Percentiles rank a stretch among this genome's conserved stretches.
These are phyloP conservation scores for Galeopsis tetrahit DNA, from an alignment of 257 asterid species.

Conservation along the genomic window DNA sequence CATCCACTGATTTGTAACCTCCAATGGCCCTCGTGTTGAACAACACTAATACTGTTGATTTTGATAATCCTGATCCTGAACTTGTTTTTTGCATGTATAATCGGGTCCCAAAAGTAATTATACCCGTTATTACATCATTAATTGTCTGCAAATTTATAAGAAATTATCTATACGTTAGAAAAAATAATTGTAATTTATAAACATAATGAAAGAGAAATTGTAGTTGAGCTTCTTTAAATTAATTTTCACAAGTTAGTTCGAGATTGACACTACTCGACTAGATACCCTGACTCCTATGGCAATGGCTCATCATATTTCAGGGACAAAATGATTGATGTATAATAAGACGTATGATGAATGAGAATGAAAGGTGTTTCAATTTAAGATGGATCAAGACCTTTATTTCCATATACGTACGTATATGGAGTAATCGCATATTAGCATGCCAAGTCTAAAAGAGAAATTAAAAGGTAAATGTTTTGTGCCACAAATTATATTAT, in stretches of 20 bases:
- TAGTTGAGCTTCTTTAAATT: no score
- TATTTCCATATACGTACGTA: neutral
- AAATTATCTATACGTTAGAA: neutral
- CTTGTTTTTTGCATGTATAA: constrained; percentile 57
- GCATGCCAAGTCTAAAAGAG: neutral
- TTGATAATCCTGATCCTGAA: constrained; percentile 34
- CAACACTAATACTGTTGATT: constrained; percentile 54
- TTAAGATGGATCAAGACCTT: neutral
- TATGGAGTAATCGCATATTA: neutral
- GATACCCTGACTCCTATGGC: no score
- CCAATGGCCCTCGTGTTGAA: constrained; percentile 62
- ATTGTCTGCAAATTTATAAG: constrained; percentile 44
- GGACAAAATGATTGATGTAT: neutral
- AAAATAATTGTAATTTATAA: neutral
- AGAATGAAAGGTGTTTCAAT: neutral
- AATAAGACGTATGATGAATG: neutral
- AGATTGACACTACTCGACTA: no score
- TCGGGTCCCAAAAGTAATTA: constrained; percentile 55
- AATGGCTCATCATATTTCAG: no score
- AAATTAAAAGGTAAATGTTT: no score
- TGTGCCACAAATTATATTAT: no score
- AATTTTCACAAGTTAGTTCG: no score
- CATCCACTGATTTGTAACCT: constrained; percentile 68
- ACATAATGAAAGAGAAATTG: no score
- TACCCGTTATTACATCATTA: constrained; percentile 71